Evolutionary conservation across 352 stramenopile genomes (phyloP), one percentile per base, ranked within the genome.

Genomic region (Pythium chondricola): DNA sequence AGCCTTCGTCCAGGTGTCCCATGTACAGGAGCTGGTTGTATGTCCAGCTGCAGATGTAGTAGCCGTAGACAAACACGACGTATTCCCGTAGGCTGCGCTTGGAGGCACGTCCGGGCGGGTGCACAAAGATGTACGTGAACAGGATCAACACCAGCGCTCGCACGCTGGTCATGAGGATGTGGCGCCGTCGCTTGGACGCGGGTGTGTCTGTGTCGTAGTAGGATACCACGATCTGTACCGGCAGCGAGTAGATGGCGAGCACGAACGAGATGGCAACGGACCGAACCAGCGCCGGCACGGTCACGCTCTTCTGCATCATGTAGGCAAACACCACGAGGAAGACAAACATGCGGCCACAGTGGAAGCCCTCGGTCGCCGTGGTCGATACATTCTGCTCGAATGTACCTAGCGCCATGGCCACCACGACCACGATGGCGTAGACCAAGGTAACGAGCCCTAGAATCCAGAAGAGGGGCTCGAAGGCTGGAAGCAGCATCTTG

Each of bases 391-490:
- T 36, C 24, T 47, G 33, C n/a, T 37, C 18, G 36, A 54, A 56
- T 46, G 62, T 59, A 16, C 65, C 48, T 18, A 56, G 38, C 14
- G 63, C 22, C 13, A 76, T 30, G 33, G 67, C 67, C 5, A 48
- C 42, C 24, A 58, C 45, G 10, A 74, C 59, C 21, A 53, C 60
- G 2, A 58, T 6, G 14, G 67, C 58, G 63, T 74, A 87, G 1
- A 56, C 20, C 6, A 61, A 63, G 0, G 74, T 71, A 1, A 52
- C 52, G 17, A n/a, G 30, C 0, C 48, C 62, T 2, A 88, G 60
- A 16, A 88, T 58, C 71, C 69, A 82, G 8, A 88, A 51, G 16
- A 88, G 50, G 2, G 77, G 77, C 53, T 84, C 77, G 46, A 85
- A 88, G 4, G 74, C 72, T 5, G 77, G 77, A 22, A 86, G 40